phyloP scores from a whole-genome alignment of 225 moss, liverwort and hornwort species.

The Physcomitrellopsis africana region DNA sequence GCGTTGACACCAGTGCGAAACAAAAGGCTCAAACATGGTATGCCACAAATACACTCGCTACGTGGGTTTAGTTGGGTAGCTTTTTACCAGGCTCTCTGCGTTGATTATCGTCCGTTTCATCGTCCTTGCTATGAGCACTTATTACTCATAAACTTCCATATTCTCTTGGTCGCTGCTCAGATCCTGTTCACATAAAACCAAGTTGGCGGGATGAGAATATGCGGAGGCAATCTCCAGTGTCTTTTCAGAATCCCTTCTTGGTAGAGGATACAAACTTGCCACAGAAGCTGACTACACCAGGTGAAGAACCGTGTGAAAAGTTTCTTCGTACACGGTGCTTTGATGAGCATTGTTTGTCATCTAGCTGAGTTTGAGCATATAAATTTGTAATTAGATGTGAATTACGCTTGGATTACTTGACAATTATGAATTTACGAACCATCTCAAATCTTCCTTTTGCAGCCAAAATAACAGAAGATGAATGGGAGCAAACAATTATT shows the following conservation, averaged over 20 bases:
- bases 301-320: conserved; percentile 24
- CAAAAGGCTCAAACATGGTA: conserved; percentile 89
- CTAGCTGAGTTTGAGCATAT: neutral
- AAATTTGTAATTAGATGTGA: neutral
- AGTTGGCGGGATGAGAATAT: conserved; percentile 59
- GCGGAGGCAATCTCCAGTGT: conserved; percentile 70
- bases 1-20: conserved; percentile 73
- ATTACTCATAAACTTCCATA: conserved; percentile 27
- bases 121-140: neutral
- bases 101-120: conserved; percentile 3
- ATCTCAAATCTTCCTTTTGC: conserved; percentile 33
- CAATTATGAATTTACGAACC: neutral
- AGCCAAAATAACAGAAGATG: conserved; percentile 59
- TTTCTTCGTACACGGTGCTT: neutral
- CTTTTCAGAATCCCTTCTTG: conserved; percentile 85
- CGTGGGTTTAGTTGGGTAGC: neutral
- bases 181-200: conserved; percentile 42
- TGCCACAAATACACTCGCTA: neutral
- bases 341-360: conserved; percentile 13
- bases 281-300: conserved; percentile 47
- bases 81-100: neutral
- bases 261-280: conserved; percentile 49
- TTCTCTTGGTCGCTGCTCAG: conserved; percentile 35
- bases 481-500: conserved; percentile 46
- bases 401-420: conserved; percentile 1